Conservation (phyloP, 305 asterid genomes). For the Solanum hybrid region DNA sequence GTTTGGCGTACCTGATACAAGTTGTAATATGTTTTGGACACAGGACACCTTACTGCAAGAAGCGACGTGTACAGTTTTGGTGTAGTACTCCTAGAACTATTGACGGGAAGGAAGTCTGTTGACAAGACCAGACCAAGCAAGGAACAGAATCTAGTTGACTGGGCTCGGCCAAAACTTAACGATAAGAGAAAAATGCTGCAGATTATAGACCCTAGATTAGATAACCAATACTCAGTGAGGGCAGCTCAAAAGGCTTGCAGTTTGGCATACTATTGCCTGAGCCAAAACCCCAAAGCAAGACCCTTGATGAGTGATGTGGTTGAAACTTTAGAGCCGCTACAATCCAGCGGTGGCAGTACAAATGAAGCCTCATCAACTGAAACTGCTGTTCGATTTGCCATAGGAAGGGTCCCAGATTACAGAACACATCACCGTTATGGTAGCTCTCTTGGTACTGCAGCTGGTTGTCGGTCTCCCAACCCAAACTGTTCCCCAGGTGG, state of each 20-base stretch:
- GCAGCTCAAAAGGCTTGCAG: conserved; percentile 99
- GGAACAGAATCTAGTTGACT: conserved; percentile 94
- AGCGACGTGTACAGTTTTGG: conserved; percentile 99
- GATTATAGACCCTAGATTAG: conserved; percentile 87
- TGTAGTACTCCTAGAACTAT: conserved; percentile 89
- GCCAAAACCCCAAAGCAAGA: conserved; percentile 96
- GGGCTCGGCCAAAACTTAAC: conserved; percentile 95
- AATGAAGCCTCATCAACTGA: conserved; percentile 46
- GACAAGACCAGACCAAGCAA: conserved; percentile 98
- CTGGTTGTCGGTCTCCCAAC: conserved; percentile 63
- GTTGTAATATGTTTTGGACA: background rate
- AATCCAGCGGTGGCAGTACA: conserved; percentile 35
- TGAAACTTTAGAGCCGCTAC: conserved; percentile 89
- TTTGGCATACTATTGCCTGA: conserved; percentile 91
- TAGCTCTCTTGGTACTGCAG: conserved; percentile 47
- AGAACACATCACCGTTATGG: conserved; percentile 48
- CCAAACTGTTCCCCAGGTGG: conserved; percentile 73
- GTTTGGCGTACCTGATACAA: background rate
- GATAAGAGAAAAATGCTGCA: conserved; percentile 95
- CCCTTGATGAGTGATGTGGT: conserved; percentile 98
- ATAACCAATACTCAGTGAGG: conserved; percentile 79
- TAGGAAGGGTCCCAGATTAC: conserved; percentile 50
- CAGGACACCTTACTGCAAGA: conserved; percentile 97
- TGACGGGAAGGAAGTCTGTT: conserved; percentile 94
- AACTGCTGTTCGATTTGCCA: conserved; percentile 49